Evolutionary conservation across 1,284 basidiomycete species (phyloP), one percentile per base, ranked within the genome.

Genomic region (Apiotrichum domesticum): DNA sequence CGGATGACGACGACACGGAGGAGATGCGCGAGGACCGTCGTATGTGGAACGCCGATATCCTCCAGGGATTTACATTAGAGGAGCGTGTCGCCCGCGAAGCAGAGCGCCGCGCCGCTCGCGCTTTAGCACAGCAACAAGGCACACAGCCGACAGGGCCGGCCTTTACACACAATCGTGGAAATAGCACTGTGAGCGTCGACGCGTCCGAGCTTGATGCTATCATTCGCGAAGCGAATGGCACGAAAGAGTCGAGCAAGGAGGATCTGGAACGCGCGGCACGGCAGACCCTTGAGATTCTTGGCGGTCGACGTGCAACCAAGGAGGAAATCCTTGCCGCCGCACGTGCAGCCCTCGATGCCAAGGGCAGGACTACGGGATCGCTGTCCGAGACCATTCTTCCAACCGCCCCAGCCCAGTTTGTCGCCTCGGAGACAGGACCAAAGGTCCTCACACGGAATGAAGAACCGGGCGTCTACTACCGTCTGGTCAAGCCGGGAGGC

Each of bases 11-110:
- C 10, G 41, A 43, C 6, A 48, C 50, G 3, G 66, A 64, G 15
- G 62, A 67, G 4, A 65, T 67, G 34, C 60, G 70, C 47, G 52
- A 52, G 13, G 73, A 74, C 57, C 63, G 73, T 21, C 58, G 60
- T 34, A 49, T 65, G 59, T 75, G 73, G 73, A 73, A 73, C 52
- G 66, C 64, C 7, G 73, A 75, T 61, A 52, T 75, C 14, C 58
- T 70, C 42, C 69, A 71, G 2, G 73, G 73, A 1, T 74, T 74
- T 58, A 63, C 58, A 1, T 56, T 75, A 9, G 67, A 64, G 45
- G 70, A 75, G 46, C 58, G 73, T 47, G 72, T 75, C 1, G 37
- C 51, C 37, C 62, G 73, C 37, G 73, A 75, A 50, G 45, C 44
- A 5, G 40, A 37, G 44, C 55, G 29, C 6, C 42, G 51, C 8